phyloP scores from a whole-genome alignment of 371 early-diverging fungal genomes.

The Zopfochytrium polystomum region DNA sequence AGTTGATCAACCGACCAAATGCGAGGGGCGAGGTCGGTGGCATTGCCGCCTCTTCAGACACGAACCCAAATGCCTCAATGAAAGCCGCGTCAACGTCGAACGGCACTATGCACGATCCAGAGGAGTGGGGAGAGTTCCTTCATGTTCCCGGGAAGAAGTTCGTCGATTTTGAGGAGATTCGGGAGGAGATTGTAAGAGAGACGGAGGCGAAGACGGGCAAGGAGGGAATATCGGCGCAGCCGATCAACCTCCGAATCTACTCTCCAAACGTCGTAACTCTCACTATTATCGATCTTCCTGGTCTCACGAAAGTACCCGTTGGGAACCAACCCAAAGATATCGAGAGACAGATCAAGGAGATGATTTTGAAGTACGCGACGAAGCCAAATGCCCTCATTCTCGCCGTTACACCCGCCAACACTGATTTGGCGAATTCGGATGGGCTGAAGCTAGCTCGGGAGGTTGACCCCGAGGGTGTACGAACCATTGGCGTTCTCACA shows the following conservation, averaged over 20 bases:
- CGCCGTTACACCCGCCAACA: slow-evolving; percentile 96
- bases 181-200: slow-evolving; percentile 89
- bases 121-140: slow-evolving; percentile 97
- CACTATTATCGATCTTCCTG: slow-evolving; percentile 98
- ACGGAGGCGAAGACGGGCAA: slow-evolving; percentile 74
- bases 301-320: slow-evolving; percentile 95
- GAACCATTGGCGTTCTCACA: slow-evolving; percentile 99
- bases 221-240: slow-evolving; percentile 80
- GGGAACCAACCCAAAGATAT: slow-evolving; percentile 99
- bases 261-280: slow-evolving; percentile 95
- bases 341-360: slow-evolving; percentile 94
- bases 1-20: slow-evolving; percentile 87
- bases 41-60: slow-evolving; percentile 40
- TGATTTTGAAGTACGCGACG: slow-evolving; percentile 92
- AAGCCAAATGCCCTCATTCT: slow-evolving; percentile 96
- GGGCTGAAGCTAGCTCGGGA: slow-evolving; percentile 95
- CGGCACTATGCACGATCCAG: slow-evolving; percentile 46
- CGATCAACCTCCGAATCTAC: slow-evolving; percentile 93
- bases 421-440: slow-evolving; percentile 99
- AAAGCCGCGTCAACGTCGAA: slow-evolving; percentile 11
- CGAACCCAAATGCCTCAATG: slow-evolving; percentile 21
- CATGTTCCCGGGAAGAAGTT: slow-evolving; percentile 93
- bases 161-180: slow-evolving; percentile 87
- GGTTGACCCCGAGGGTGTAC: slow-evolving; percentile 95
- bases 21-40: slow-evolving; percentile 45